phyloP scores from a whole-genome alignment of 1,284 basidiomycete genomes.

The Malassezia restricta region DNA sequence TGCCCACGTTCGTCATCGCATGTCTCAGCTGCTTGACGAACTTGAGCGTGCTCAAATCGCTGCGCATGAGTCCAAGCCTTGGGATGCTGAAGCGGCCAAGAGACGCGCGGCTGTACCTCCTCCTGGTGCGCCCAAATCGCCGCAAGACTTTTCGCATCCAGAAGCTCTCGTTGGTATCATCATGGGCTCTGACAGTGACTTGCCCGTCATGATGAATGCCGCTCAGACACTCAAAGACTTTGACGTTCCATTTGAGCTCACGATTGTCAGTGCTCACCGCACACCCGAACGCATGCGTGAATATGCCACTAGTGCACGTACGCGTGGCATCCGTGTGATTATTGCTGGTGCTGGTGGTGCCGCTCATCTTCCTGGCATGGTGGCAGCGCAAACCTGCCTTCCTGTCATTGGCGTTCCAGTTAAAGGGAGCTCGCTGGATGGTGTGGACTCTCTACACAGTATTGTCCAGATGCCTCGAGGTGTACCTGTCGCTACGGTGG shows the following conservation, averaged over 20 bases:
- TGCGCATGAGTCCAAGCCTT: slow-evolving; percentile 50
- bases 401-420: slow-evolving; percentile 96
- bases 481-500: slow-evolving; percentile 90
- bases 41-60: slow-evolving; percentile 33
- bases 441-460: slow-evolving; percentile 87
- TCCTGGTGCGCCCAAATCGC: slow-evolving; percentile 46
- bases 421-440: slow-evolving; percentile 82
- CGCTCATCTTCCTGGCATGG: slow-evolving; percentile 95
- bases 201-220: slow-evolving; percentile 81
- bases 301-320: slow-evolving; percentile 66
- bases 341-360: slow-evolving; percentile 95
- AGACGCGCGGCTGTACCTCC: slow-evolving; percentile 46
- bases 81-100: slow-evolving; percentile 45
- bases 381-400: slow-evolving; percentile 79
- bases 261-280: slow-evolving; percentile 89
- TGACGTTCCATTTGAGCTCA: slow-evolving; percentile 76
- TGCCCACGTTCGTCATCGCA: slow-evolving; percentile 57
- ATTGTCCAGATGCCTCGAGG: slow-evolving; percentile 99
- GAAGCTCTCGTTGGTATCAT: slow-evolving; percentile 82
- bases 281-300: slow-evolving; percentile 76
- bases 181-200: slow-evolving; percentile 98
- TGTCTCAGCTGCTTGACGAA: slow-evolving; percentile 28
- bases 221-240: slow-evolving; percentile 74
- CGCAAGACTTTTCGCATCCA: slow-evolving; percentile 48
- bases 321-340: slow-evolving; percentile 64